These are phyloP conservation scores for Populus nigra DNA, from an alignment of 345 rosid genomes.

Conservation along the genomic window DNA sequence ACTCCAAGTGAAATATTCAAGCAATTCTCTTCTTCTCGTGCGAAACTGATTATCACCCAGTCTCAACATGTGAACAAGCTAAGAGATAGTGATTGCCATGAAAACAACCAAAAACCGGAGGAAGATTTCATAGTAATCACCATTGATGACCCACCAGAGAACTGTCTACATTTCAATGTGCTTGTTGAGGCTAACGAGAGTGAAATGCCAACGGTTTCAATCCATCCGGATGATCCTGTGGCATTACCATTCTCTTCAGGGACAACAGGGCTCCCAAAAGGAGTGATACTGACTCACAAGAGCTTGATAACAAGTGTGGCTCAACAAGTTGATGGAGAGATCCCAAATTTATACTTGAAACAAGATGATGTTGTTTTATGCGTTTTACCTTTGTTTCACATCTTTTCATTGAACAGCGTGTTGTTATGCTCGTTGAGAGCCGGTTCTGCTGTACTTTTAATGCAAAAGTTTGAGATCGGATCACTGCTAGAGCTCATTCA, in stretches of 20 bases:
- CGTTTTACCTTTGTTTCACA: constrained; percentile 82
- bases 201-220: constrained; percentile 19
- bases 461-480: constrained; percentile 90
- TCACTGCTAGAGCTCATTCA: constrained; percentile 65
- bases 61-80: constrained; percentile 66
- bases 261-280: constrained; percentile 88
- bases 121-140: constrained; percentile 55
- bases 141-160: constrained; percentile 57
- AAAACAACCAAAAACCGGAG: constrained; percentile 26
- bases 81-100: not conserved
- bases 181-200: constrained; percentile 45
- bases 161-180: constrained; percentile 60
- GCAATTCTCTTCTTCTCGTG: constrained; percentile 46
- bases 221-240: constrained; percentile 59
- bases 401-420: constrained; percentile 75
- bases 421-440: constrained; percentile 63
- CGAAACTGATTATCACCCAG: constrained; percentile 71
- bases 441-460: constrained; percentile 70
- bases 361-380: constrained; percentile 68
- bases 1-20: constrained; percentile 66
- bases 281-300: constrained; percentile 77
- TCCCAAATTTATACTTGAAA: constrained; percentile 63
- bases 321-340: constrained; percentile 92
- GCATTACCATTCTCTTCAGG: constrained; percentile 89
- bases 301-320: constrained; percentile 86